phyloP scores from a whole-genome alignment of 129 eudicot species.

The Saussurea involucrata region DNA sequence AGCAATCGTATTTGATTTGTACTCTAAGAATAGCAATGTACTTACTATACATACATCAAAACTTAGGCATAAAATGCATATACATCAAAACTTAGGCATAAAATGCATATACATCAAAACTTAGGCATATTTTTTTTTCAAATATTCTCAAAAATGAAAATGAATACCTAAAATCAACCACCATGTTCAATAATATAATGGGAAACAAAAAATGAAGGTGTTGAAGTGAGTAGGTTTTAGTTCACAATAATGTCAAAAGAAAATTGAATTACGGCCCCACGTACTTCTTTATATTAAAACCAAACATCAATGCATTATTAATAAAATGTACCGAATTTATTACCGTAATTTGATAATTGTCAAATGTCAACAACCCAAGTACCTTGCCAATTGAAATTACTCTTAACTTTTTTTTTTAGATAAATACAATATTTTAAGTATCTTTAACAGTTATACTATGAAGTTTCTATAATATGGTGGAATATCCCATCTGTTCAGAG shows the following conservation, averaged over 20 bases:
- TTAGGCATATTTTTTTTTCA: no score
- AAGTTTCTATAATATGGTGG: no score
- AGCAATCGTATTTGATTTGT: no score
- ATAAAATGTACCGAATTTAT: constrained; percentile 3
- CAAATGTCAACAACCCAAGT: constrained; percentile 23
- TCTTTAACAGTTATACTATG: no score
- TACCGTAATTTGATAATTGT: not conserved
- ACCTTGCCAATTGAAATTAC: no score
- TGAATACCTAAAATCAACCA: not conserved
- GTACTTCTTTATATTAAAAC: not conserved
- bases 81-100: no score
- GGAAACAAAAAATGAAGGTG: not conserved
- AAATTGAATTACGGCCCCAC: constrained; percentile 11
- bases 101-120: no score
- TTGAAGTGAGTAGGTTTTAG: constrained; percentile 8
- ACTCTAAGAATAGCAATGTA: not conserved
- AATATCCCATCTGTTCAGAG: no score
- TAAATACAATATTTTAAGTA: no score
- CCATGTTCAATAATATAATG: not conserved
- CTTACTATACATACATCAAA: not conserved
- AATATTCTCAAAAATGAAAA: no score
- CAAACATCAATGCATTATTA: not conserved
- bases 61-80: not conserved
- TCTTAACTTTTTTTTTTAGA: no score
- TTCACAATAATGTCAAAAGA: constrained; percentile 10